Evolutionary conservation across 306 rosid species (phyloP), one percentile per base, ranked within the genome.

Genomic region (Pachyrhizus erosus): DNA sequence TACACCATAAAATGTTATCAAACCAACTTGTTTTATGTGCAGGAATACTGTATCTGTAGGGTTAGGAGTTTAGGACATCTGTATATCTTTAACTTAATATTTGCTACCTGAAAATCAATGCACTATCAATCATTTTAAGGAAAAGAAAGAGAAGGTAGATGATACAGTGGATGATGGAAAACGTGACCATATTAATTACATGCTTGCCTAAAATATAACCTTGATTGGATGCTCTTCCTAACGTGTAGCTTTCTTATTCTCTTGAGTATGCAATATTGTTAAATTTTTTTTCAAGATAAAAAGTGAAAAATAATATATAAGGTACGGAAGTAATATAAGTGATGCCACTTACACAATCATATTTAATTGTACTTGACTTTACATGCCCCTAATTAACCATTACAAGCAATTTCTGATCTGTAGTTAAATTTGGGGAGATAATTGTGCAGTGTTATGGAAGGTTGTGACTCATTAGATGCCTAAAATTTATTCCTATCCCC

Each of bases 81-180:
- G 31, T 17, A 34, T 29, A 7, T 37, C 43, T 60, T 64, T 9
- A 8, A 40, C 51, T 76, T 60, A 5, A 45, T 51, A 62, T 46
- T 4, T 52, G 2, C 73, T 5, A 37, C 46, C 15, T 57, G 60
- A 75, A 68, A 81, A 21, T 76, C 57, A 34, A 31, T 72, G 49
- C 68, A 51, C 49, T 61, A 62, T 6, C 18, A 39, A 24, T 18
- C 61, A 61, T 40, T 77, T 71, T 62, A 33, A 77, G 37, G 10
- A 64, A 60, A 84, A 75, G 33, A 34, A 61, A 40, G 77, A 76
- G 26, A 45, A 9, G n/a, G 75, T 34, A 37, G 37, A 58, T 73
- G 62, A 46, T 49, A 34, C 5, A 37, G 27, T 23, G 7, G 29
- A 49, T 62, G 64, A 72, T 21, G 60, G 0, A 51, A 66, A 52